Evolutionary conservation across 164 flowering plant genomes (phyloP).

Genomic region (Taxillus chinensis): DNA sequence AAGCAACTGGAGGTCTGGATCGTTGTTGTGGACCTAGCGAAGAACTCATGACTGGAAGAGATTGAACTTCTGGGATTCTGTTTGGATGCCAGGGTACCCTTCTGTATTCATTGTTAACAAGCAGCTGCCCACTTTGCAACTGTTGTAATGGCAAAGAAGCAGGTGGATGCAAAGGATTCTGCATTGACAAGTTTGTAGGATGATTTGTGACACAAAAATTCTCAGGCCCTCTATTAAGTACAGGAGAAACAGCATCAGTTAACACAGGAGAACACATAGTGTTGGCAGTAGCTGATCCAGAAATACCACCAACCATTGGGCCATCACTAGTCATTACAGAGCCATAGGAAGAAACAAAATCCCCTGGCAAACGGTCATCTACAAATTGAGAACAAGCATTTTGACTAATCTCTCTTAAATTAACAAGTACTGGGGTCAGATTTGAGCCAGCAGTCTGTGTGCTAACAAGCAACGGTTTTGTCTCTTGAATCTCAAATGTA

Average conservation of each 20-base stretch:
- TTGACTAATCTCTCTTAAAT: slow-evolving; percentile 13
- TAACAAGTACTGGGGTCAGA: slow-evolving; percentile 7
- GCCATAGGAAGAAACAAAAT: slow-evolving; percentile 10
- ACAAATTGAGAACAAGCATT: slow-evolving; percentile 12
- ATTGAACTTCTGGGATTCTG: slow-evolving; percentile 61
- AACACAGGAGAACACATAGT: slow-evolving; percentile 21
- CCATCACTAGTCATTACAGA: slow-evolving; percentile 9
- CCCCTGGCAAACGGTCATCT: slow-evolving; percentile 31
- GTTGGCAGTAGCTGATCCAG: slow-evolving; percentile 11
- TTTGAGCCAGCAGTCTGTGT: slow-evolving; percentile 7
- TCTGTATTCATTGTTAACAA: slow-evolving; percentile 22
- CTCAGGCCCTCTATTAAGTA: slow-evolving; percentile 22
- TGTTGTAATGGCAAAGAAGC: slow-evolving; percentile 25
- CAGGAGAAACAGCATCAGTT: slow-evolving; percentile 40
- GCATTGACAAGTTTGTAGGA: background rate
- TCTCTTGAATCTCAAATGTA: slow-evolving; percentile 31
- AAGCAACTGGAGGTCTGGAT: slow-evolving; percentile 16
- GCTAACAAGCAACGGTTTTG: slow-evolving; percentile 33
- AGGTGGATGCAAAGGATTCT: slow-evolving; percentile 19
- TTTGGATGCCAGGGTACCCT: slow-evolving; percentile 24
- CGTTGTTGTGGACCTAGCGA: slow-evolving; percentile 18
- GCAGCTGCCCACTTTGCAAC: slow-evolving; percentile 20
- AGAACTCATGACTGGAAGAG: slow-evolving; percentile 37
- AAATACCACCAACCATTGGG: slow-evolving; percentile 10
- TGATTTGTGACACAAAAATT: slow-evolving; percentile 14